phyloP scores from a whole-genome alignment of 179 eudicot species.

The Pouteria campechiana region DNA sequence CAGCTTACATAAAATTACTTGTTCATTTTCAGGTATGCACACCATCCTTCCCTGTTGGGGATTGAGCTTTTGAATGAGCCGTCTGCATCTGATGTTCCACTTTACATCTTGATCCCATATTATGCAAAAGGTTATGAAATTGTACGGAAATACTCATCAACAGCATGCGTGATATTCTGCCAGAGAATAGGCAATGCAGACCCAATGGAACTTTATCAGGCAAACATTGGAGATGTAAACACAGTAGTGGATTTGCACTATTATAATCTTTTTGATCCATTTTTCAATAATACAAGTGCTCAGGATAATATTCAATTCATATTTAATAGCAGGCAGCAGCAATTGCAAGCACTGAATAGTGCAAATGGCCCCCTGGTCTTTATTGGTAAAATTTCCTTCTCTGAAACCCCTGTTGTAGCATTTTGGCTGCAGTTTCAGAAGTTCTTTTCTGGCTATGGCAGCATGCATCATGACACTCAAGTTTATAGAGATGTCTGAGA shows the following conservation, averaged over 20 bases:
- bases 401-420: too few species aligned
- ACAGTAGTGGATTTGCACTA: conserved; percentile 60
- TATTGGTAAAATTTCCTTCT: conserved; percentile 26
- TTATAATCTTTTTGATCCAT: conserved; percentile 56
- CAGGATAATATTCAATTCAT: conserved; percentile 48
- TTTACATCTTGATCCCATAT: conserved; percentile 44
- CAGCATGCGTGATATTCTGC: conserved; percentile 60
- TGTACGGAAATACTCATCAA: conserved; percentile 56
- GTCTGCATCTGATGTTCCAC: conserved; percentile 36
- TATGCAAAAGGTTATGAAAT: conserved; percentile 50
- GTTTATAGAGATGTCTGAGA: too few species aligned
- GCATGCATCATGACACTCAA: too few species aligned
- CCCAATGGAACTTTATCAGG: conserved; percentile 62
- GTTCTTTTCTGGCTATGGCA: too few species aligned
- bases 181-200: conserved; percentile 75
- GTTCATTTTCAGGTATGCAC: conserved; percentile 43
- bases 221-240: conserved; percentile 39
- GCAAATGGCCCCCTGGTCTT: conserved; percentile 62
- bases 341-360: conserved; percentile 42
- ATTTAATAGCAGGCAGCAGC: conserved; percentile 49
- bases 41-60: conserved; percentile 62
- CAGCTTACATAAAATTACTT: not conserved
- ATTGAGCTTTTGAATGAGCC: conserved; percentile 80
- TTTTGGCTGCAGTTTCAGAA: too few species aligned
- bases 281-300: conserved; percentile 41